Evolutionary conservation across 2,329 filamentous ascomycete genomes (phyloP).

Genomic region (Didymella lethalis): DNA sequence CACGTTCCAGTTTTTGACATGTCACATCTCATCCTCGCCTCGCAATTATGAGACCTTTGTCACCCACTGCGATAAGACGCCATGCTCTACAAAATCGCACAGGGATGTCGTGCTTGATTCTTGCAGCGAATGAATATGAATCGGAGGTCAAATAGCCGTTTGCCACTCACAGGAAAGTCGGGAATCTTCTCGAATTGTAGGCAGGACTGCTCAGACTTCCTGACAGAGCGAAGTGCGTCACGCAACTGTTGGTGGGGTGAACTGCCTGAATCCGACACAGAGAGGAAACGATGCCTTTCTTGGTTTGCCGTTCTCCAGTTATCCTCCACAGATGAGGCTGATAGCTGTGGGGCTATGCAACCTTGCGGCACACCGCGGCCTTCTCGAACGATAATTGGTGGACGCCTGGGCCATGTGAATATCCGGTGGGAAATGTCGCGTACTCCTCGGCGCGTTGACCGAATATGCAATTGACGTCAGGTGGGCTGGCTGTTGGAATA

Average conservation of each 20-base stretch:
- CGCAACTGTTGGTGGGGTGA: conserved; percentile 4
- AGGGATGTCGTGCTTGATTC: not conserved
- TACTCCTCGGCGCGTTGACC: conserved; percentile 18
- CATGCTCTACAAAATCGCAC: not conserved
- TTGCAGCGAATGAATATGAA: not conserved
- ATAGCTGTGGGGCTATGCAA: conserved; percentile 11
- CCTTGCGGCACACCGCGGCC: conserved; percentile 16
- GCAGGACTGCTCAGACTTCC: conserved; percentile 2
- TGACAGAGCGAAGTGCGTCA: not conserved
- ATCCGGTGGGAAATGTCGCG: conserved; percentile 22
- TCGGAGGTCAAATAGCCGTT: not conserved
- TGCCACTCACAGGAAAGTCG: not conserved
- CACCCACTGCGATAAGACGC: not conserved
- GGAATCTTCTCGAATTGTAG: not conserved
- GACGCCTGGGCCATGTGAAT: conserved; percentile 1
- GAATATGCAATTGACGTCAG: conserved; percentile 26
- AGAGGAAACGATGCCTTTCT: conserved; percentile 14
- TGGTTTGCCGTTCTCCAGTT: conserved; percentile 3
- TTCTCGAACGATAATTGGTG: conserved; percentile 13
- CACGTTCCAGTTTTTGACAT: not conserved
- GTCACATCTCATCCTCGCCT: not conserved
- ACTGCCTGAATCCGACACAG: conserved; percentile 3
- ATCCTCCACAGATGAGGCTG: conserved; percentile 18
- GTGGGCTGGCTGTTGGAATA: conserved; percentile 17
- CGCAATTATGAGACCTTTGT: not conserved